phyloP scores from a whole-genome alignment of 75 land plant species.

The Chamaecyparis obtusa region DNA sequence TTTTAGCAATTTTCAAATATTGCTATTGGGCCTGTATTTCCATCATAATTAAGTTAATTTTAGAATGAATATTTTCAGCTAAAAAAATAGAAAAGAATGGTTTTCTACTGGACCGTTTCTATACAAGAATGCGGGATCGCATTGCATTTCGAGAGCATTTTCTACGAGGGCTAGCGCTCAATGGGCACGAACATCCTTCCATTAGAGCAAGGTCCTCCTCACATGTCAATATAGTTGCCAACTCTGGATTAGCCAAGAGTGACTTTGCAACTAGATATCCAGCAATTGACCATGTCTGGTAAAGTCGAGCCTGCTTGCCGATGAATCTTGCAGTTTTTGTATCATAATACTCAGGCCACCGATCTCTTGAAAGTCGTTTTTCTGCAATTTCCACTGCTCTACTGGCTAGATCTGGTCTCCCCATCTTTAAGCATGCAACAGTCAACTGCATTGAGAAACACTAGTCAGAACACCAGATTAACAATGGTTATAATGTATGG shows the following conservation, averaged over 20 bases:
- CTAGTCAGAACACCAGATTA: background rate
- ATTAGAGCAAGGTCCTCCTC: conserved; percentile 34
- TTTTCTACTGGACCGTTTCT: background rate
- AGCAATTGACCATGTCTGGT: conserved; percentile 69
- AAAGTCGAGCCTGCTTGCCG: conserved; percentile 64
- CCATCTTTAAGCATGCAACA: conserved; percentile 76
- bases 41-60: conserved; percentile 2
- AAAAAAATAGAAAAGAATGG: conserved; percentile 1
- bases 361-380: conserved; percentile 46
- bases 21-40: conserved; percentile 8
- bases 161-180: conserved; percentile 24
- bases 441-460: conserved; percentile 46
- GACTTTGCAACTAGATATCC: conserved; percentile 35
- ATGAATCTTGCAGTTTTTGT: conserved; percentile 57
- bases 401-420: conserved; percentile 59
- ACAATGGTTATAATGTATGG: background rate
- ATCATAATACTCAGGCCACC: conserved; percentile 82
- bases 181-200: conserved; percentile 25
- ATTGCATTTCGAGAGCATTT: conserved; percentile 30
- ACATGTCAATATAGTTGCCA: conserved; percentile 23
- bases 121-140: conserved; percentile 58
- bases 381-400: conserved; percentile 59
- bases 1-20: background rate
- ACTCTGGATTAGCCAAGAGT: conserved; percentile 26
- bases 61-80: background rate